These are phyloP conservation scores for Omphalea diandra DNA, from an alignment of 441 rosid species.

Conservation along the genomic window DNA sequence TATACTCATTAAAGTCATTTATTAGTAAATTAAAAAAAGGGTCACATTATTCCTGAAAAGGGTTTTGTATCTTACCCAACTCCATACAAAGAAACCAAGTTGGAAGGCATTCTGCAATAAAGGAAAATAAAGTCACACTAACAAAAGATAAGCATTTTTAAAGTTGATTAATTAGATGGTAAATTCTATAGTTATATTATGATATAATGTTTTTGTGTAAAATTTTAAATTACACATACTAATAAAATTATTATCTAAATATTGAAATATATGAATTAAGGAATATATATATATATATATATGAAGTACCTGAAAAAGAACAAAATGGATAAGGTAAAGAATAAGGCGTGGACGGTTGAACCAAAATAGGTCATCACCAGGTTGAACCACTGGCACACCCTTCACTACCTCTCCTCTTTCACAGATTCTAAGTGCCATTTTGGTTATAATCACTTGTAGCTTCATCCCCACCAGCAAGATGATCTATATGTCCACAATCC, in stretches of 20 bases:
- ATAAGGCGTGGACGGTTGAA: slow-evolving; percentile 72
- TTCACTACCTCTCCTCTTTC: slow-evolving; percentile 77
- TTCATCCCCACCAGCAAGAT: slow-evolving; percentile 70
- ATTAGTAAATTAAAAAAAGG: no score
- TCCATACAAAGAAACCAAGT: slow-evolving; percentile 81
- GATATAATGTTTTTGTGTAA: no score
- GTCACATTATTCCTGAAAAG: neutral
- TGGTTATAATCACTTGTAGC: slow-evolving; percentile 73
- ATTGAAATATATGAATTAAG: neutral
- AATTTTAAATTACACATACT: no score
- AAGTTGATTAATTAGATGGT: no score
- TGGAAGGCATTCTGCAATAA: slow-evolving; percentile 72
- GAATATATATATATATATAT: neutral
- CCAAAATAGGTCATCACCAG: slow-evolving; percentile 85
- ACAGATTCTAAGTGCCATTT: slow-evolving; percentile 65
- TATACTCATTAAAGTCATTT: neutral
- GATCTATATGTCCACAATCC: slow-evolving; percentile 36
- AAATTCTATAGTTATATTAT: no score
- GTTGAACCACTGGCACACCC: slow-evolving; percentile 82
- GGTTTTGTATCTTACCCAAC: slow-evolving; percentile 39
- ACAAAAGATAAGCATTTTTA: no score
- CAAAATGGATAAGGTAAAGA: slow-evolving; percentile 73
- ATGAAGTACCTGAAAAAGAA: slow-evolving; percentile 68
- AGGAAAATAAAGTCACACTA: neutral
- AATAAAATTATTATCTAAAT: no score